A percentile compares a stretch with the other conserved stretches of the same genome.
phyloP scores from a whole-genome alignment of 2,329 filamentous ascomycete species.

The Curvularia sp. region DNA sequence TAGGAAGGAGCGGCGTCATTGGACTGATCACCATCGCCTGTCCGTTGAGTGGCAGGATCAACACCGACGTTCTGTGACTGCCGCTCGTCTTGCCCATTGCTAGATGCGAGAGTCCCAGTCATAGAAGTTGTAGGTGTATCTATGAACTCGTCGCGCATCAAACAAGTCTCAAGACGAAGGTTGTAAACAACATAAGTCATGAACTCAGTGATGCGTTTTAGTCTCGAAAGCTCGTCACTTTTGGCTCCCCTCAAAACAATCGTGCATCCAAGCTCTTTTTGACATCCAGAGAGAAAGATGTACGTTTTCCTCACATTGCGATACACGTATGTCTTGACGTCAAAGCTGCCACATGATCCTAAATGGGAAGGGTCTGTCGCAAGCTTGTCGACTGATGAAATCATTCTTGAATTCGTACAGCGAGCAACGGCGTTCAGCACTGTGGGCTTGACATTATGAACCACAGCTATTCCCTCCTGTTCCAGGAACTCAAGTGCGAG shows the following conservation, averaged over 20 bases:
- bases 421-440: conserved; percentile 94
- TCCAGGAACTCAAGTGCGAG: conserved; percentile 87
- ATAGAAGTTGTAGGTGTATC: conserved; percentile 72
- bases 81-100: conserved; percentile 19
- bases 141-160: conserved; percentile 92
- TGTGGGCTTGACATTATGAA: conserved; percentile 94
- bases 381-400: conserved; percentile 94
- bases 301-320: conserved; percentile 89
- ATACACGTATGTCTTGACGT: conserved; percentile 94
- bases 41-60: conserved; percentile 1
- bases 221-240: conserved; percentile 71
- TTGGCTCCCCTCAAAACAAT: conserved; percentile 87
- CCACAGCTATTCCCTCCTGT: conserved; percentile 88
- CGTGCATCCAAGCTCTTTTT: conserved; percentile 89
- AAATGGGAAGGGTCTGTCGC: conserved; percentile 76
- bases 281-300: conserved; percentile 90
- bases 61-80: background rate
- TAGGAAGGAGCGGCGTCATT: conserved; percentile 88
- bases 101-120: conserved; percentile 44
- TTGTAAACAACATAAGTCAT: conserved; percentile 99
- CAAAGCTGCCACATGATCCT: conserved; percentile 84
- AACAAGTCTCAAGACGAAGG: conserved; percentile 89
- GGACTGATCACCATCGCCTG: conserved; percentile 55
- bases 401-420: conserved; percentile 89
- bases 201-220: conserved; percentile 96